Conservation (phyloP, 768 basidiomycete species). For the Russula olivacea region DNA sequence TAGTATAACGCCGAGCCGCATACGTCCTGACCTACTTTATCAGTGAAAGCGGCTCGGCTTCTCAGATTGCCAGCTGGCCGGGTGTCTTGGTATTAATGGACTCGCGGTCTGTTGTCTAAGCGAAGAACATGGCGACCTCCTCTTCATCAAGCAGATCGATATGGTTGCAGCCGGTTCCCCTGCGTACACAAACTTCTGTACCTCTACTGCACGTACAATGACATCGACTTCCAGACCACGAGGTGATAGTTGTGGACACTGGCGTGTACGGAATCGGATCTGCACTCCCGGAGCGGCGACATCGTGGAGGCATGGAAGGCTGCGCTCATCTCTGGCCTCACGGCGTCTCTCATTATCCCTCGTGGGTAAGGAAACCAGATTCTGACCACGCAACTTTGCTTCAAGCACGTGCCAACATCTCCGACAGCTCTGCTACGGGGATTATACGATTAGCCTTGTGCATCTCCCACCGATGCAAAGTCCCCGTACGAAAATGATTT, state of each 20-base stretch:
- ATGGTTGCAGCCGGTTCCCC: constrained; percentile 99
- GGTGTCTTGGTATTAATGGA: constrained; percentile 80
- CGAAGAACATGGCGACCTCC: constrained; percentile 74
- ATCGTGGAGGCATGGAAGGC: constrained; percentile 70
- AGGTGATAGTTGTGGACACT: constrained; percentile 96
- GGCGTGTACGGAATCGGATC: constrained; percentile 99
- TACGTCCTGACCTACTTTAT: constrained; percentile 57
- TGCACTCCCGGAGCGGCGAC: constrained; percentile 46
- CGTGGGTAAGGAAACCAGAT: constrained; percentile 57
- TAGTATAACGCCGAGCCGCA: constrained; percentile 17
- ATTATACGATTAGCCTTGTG: constrained; percentile 77
- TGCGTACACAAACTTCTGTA: constrained; percentile 98
- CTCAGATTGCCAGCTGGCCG: constrained; percentile 89
- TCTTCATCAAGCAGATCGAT: constrained; percentile 98
- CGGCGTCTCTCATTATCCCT: constrained; percentile 70
- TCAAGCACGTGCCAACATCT: constrained; percentile 55
- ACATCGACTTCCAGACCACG: constrained; percentile 79
- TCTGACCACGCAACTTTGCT: constrained; percentile 65
- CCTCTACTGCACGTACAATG: constrained; percentile 97
- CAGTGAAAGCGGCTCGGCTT: constrained; percentile 93
- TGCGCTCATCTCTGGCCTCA: constrained; percentile 86
- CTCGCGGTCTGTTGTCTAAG: constrained; percentile 88
- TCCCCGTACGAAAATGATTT: constrained; percentile 62
- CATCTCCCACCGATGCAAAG: constrained; percentile 59
- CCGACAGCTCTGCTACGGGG: constrained; percentile 66